Evolutionary conservation across 306 rosid species (phyloP), one percentile per base, ranked within the genome.

Genomic region (Gastrolobium bilobum): DNA sequence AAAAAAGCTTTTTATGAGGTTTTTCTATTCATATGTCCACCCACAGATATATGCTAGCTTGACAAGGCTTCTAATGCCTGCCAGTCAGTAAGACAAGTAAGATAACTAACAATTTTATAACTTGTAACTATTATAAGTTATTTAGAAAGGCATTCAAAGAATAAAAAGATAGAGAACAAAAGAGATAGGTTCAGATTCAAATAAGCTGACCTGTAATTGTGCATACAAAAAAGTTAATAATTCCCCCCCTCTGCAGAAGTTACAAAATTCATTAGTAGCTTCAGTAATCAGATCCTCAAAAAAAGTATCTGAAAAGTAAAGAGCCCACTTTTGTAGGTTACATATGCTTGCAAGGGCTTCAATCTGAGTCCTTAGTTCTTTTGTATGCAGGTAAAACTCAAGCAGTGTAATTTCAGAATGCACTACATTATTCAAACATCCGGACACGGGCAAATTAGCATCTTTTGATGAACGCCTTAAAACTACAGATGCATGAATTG

Each of bases 371-470:
- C 85, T 85, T 53, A 95, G 79, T 40, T 95, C 86, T 81, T 91
- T 87, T 1, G 91, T 91, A 82, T 95, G 99, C 84, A 95, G 86
- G 87, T 85, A 90, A 72, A 91, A 73, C 76, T 93, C 99, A 71
- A 95, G 86, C 59, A 95, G 75, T 59, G 97, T 95, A 75, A 90
- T 78, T 66, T 93, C 89, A 39, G 92, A 90, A 89, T 90, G 92
- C 62, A 89, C 87, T 15, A 91, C 96, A 76, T 79, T 87, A 73
- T 83, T 91, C 31, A 92, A 77, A 85, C 98, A 92, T 34, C 97
- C 97, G 9, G 85, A 84, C 1, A 9, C 57, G 66, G 92, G 77
- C 54, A 66, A 38, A 39, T 75, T 81, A 47, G 13, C 70, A 10
- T 57, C 67, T 71, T 69, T 84, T 13, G 87, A 81, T 11, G 87